Conservation (phyloP, 1,284 basidiomycete genomes). For the Trichosporon sp. region DNA sequence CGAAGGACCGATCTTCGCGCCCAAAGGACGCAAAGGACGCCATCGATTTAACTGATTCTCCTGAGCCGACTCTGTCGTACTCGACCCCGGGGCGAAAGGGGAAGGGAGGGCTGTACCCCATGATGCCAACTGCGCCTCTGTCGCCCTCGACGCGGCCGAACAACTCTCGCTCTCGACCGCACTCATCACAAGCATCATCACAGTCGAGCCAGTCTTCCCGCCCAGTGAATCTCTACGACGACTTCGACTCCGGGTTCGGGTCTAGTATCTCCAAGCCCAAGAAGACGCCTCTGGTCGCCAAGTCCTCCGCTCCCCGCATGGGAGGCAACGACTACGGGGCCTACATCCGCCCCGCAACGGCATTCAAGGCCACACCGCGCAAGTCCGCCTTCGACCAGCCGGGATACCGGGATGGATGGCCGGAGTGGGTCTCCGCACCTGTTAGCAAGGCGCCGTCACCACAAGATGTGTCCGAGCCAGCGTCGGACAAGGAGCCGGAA, state of each 20-base stretch:
- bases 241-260: conserved; percentile 8
- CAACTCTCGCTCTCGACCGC: neutral
- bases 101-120: neutral
- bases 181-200: conserved; percentile 2
- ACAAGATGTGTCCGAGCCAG: neutral
- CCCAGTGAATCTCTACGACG: neutral
- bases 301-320: neutral
- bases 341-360: conserved; percentile 40
- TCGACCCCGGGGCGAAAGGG: neutral
- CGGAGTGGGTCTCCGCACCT: conserved; percentile 19
- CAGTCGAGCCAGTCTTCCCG: neutral
- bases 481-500: neutral
- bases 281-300: neutral
- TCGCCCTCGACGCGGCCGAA: neutral
- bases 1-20: neutral
- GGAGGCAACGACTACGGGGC: conserved; percentile 1
- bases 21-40: too few species aligned
- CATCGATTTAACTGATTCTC: neutral
- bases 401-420: conserved; percentile 24
- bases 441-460: neutral
- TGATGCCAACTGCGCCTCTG: neutral
- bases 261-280: conserved; percentile 11
- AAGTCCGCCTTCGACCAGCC: conserved; percentile 9
- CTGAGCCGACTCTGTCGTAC: neutral
- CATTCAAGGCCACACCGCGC: conserved; percentile 6